phyloP scores from a whole-genome alignment of 805 yeast species.

The Saccharomycopsis fibuligera region DNA sequence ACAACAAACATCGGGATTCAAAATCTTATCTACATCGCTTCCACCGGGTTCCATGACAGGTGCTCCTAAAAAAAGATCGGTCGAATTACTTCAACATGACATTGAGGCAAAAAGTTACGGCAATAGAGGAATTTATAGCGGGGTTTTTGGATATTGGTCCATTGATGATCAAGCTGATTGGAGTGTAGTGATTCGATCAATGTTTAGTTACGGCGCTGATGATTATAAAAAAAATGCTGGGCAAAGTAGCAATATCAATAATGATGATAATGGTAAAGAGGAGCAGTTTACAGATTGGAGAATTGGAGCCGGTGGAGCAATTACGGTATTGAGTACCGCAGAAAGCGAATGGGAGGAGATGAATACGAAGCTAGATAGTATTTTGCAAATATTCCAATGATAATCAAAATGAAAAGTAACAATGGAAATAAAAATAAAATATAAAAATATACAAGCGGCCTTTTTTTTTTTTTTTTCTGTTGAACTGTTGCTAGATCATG shows the following conservation, averaged over 20 bases:
- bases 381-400: slow-evolving; percentile 56
- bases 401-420: too few species aligned
- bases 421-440: too few species aligned
- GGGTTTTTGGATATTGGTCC: slow-evolving; percentile 95
- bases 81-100: slow-evolving; percentile 59
- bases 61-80: slow-evolving; percentile 93
- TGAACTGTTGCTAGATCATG: too few species aligned
- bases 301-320: slow-evolving; percentile 98
- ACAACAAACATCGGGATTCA: slow-evolving; percentile 56
- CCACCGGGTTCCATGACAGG: slow-evolving; percentile 99
- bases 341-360: slow-evolving; percentile 91
- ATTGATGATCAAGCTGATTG: slow-evolving; percentile 83
- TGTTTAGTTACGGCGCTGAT: slow-evolving; percentile 47
- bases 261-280: slow-evolving; percentile 9
- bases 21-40: slow-evolving; percentile 65
- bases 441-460: too few species aligned
- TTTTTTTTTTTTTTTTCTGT: too few species aligned
- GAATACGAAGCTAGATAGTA: slow-evolving; percentile 73
- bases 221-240: slow-evolving; percentile 29
- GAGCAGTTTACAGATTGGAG: slow-evolving; percentile 47
- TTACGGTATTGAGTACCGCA: slow-evolving; percentile 79
- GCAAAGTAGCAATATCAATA: too few species aligned
- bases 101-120: slow-evolving; percentile 31
- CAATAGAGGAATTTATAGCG: slow-evolving; percentile 82
- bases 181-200: slow-evolving; percentile 89